phyloP scores from a whole-genome alignment of 208 protist species.

The Leishmania gerbilli region DNA sequence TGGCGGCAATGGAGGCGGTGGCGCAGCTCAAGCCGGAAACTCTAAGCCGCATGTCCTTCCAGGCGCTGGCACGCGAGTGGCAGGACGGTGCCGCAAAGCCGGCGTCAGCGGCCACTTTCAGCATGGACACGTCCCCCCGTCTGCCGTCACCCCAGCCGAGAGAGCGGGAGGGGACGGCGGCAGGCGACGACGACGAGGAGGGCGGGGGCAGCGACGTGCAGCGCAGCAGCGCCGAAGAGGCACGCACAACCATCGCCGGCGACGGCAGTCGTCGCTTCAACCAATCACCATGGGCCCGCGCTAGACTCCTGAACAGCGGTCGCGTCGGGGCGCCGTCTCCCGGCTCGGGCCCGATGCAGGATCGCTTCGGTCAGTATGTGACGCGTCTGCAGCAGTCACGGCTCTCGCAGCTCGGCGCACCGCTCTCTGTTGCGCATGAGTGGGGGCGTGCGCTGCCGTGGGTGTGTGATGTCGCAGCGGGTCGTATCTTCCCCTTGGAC shows the following conservation, averaged over 20 bases:
- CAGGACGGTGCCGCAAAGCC: neutral
- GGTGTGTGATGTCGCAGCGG: slow-evolving; percentile 41
- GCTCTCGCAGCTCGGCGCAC: neutral
- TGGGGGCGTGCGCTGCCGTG: slow-evolving; percentile 40
- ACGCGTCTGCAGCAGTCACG: neutral
- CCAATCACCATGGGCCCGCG: neutral
- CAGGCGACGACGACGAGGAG: neutral
- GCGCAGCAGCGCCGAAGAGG: neutral
- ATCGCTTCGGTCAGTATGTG: neutral
- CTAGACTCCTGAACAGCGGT: neutral
- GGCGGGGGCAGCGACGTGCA: neutral
- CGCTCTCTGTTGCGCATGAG: slow-evolving; percentile 1
- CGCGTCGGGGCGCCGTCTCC: neutral
- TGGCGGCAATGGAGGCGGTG: slow-evolving; percentile 37
- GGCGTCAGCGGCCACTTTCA: neutral
- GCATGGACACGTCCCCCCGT: neutral
- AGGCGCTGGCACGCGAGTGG: slow-evolving; percentile 10
- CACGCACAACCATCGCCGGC: neutral
- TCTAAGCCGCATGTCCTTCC: slow-evolving; percentile 17
- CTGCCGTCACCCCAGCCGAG: neutral
- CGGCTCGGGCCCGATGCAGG: too few relatives aligned
- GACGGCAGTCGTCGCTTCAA: neutral
- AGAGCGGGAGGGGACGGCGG: neutral
- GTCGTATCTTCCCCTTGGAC: slow-evolving; percentile 35
- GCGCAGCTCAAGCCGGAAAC: slow-evolving; percentile 29